Percentiles rank a stretch among this genome's conserved stretches.
phyloP scores from a whole-genome alignment of 2,329 filamentous ascomycete genomes.

The Apiospora phragmitis region DNA sequence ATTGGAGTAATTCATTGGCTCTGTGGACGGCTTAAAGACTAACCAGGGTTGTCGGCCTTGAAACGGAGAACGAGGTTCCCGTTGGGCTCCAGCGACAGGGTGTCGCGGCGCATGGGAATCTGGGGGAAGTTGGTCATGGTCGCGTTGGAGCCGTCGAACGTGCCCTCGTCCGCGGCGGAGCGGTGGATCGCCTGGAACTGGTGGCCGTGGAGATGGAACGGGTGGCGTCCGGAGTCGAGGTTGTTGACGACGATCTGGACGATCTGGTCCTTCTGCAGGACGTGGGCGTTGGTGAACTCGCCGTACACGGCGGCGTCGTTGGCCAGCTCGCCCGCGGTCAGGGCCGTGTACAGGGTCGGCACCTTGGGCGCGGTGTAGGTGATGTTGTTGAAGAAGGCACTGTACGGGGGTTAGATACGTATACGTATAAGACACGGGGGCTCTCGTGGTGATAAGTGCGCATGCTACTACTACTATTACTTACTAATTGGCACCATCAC shows the following conservation, averaged over 20 bases:
- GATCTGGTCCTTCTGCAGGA: slow-evolving; percentile 67
- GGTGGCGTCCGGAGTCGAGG: slow-evolving; percentile 68
- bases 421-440: background rate
- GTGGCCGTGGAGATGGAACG: slow-evolving; percentile 79
- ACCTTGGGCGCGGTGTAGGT: slow-evolving; percentile 76
- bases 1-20: background rate
- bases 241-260: slow-evolving; percentile 80
- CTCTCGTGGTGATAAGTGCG: background rate
- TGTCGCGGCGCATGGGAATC: slow-evolving; percentile 68
- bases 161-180: slow-evolving; percentile 56
- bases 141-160: slow-evolving; percentile 49
- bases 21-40: slow-evolving; percentile 2
- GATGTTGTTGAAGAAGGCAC: slow-evolving; percentile 72
- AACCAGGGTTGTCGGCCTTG: slow-evolving; percentile 65
- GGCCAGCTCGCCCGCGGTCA: slow-evolving; percentile 62
- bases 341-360: slow-evolving; percentile 75
- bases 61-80: slow-evolving; percentile 72
- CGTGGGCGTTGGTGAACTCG: slow-evolving; percentile 62
- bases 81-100: slow-evolving; percentile 62
- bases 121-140: slow-evolving; percentile 48
- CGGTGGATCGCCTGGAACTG: slow-evolving; percentile 69
- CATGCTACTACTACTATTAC: slow-evolving; percentile 18
- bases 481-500: slow-evolving; percentile 68
- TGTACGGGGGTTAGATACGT: slow-evolving; percentile 9
- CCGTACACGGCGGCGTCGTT: slow-evolving; percentile 65